Evolutionary conservation across 2,329 filamentous ascomycete species (phyloP), one percentile per base, ranked within the genome.

Genomic region (Verruconis gallopava): DNA sequence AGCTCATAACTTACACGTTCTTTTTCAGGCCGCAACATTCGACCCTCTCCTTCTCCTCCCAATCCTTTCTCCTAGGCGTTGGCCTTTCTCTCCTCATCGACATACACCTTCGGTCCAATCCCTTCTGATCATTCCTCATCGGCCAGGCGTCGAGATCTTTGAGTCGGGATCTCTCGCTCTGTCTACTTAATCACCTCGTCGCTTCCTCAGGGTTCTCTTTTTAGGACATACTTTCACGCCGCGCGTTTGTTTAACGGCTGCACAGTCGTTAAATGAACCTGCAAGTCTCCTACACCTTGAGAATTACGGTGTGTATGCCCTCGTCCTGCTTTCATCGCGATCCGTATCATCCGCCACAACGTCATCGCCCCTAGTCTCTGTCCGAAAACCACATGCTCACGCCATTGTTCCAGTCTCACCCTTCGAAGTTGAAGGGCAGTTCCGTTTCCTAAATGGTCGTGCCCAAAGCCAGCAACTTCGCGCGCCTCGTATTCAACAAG

Each of bases 191-290:
- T n/a, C n/a, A n/a, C n/a, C n/a, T n/a, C n/a, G n/a, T n/a, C n/a
- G n/a, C n/a, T n/a, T n/a, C n/a, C n/a, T n/a, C n/a, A n/a, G n/a
- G n/a, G n/a, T n/a, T 9, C 33, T 36, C 32, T 11, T 13, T 22
- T 12, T 6, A 17, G n/a, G n/a, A 35, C 14, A 37, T 43, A 15
- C 40, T 14, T 21, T 11, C 13, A 15, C 11, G 43, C 55, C 63
- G 85, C 85, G 85, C 85, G 85, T 93, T 85, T 71, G 25, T 81
- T 60, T 91, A 85, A 72, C 84, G 83, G 79, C 67, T 59, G 48
- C 51, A n/a, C n/a, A n/a, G 81, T 85, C 88, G 85, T 93, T 85
- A 89, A 85, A 94, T 94, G 88, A 94, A 91, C 85, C 85, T 95
- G 88, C 85, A 88, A 69, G 68, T 66, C 66, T 66, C 65, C 60